A percentile compares a stretch with the other conserved stretches of the same genome.
Evolutionary conservation across 2,329 filamentous ascomycete genomes (phyloP).

Genomic region (Trichoderma sp.): DNA sequence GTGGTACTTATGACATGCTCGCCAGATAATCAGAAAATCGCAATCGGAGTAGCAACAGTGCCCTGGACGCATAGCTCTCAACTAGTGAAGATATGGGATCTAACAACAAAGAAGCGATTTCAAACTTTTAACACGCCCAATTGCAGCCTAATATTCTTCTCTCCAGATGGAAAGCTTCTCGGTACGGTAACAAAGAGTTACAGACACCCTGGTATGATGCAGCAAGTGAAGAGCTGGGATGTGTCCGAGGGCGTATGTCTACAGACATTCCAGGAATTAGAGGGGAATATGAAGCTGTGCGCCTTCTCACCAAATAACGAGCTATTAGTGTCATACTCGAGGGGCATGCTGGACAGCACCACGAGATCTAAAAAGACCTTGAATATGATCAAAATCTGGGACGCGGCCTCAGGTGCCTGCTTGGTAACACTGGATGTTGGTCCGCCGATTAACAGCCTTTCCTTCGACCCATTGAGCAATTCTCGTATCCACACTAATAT

Average conservation of each 20-base stretch:
- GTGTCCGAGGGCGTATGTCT: not conserved
- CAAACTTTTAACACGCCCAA: not conserved
- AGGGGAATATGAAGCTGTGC: not conserved
- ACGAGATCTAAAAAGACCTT: fast-evolving
- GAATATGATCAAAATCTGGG: not conserved
- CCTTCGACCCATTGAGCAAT: not conserved
- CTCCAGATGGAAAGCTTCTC: not conserved
- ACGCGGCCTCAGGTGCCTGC: not conserved
- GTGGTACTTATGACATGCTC: not conserved
- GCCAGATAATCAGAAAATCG: not conserved
- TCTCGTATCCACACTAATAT: not conserved
- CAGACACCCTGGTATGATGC: not conserved
- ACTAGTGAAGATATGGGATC: not conserved
- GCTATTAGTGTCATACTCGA: not conserved
- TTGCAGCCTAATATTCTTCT: not conserved
- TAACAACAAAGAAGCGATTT: not conserved
- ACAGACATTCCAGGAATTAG: not conserved
- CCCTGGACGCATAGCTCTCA: not conserved
- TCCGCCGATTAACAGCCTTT: not conserved
- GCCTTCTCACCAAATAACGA: not conserved
- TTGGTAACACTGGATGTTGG: not conserved
- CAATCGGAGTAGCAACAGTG: not conserved
- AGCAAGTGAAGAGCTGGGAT: not conserved
- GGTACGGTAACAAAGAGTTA: not conserved
- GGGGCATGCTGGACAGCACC: too few relatives aligned